Evolutionary conservation across 495 filamentous ascomycete genomes (phyloP).

Genomic region (Penicillium silybi): DNA sequence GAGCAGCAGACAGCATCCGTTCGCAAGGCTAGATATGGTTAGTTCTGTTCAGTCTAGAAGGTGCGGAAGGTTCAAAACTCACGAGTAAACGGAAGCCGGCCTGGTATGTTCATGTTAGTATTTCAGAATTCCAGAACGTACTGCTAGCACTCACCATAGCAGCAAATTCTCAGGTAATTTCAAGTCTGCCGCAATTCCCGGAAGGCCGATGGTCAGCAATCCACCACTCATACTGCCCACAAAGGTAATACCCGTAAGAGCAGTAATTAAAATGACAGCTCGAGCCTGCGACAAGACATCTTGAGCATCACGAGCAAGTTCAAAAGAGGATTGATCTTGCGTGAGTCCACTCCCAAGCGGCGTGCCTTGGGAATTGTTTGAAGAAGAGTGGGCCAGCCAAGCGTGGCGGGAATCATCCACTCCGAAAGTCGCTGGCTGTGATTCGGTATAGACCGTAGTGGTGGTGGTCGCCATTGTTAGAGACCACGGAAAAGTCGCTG

Average conservation of each 20-base stretch:
- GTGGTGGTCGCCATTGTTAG: constrained; percentile 1
- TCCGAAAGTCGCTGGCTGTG: neutral
- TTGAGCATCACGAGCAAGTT: neutral
- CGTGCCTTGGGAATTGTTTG: neutral
- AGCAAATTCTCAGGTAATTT: constrained; percentile 18
- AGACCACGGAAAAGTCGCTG: neutral
- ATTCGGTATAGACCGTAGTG: neutral
- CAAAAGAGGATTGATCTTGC: neutral
- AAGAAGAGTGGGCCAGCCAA: neutral
- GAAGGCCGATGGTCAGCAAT: constrained; percentile 17
- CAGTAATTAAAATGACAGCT: constrained; percentile 15
- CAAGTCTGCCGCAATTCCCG: constrained; percentile 17
- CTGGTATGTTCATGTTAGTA: constrained; percentile 3
- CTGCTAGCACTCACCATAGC: constrained; percentile 11
- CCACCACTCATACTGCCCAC: constrained; percentile 21
- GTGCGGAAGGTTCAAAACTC: neutral
- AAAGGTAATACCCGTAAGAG: constrained; percentile 19
- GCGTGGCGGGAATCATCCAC: constrained; percentile 5
- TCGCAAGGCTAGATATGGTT: constrained; percentile 29
- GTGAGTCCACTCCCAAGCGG: neutral
- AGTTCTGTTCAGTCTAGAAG: neutral
- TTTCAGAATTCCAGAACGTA: neutral
- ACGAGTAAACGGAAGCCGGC: constrained; percentile 24
- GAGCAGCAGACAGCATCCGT: constrained; percentile 46
- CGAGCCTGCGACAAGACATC: constrained; percentile 3